Percentiles rank a stretch among this genome's conserved stretches.
phyloP scores from a whole-genome alignment of 1,284 basidiomycete species.

The Irpex sp. region DNA sequence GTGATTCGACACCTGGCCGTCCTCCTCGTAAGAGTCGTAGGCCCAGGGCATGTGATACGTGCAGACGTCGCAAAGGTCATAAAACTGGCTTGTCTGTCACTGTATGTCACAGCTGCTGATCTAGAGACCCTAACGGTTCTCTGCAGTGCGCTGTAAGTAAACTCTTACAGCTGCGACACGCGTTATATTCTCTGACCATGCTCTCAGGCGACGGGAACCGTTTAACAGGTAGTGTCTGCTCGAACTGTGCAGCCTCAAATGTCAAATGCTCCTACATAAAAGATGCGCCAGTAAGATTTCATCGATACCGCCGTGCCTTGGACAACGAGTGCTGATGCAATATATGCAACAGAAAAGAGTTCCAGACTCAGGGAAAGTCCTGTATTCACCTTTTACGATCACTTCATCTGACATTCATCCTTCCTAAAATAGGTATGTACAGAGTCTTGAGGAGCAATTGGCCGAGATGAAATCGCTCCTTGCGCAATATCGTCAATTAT shows the following conservation, averaged over 20 bases:
- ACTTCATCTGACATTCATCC: not conserved
- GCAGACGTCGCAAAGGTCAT: not conserved
- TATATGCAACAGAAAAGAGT: not conserved
- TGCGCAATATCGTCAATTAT: not conserved
- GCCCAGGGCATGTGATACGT: not conserved
- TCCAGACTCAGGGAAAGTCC: not conserved
- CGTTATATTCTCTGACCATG: not conserved
- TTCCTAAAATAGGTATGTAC: not conserved
- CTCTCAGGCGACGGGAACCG: not conserved
- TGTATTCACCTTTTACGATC: not conserved
- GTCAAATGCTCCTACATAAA: not conserved
- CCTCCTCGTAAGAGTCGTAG: not conserved
- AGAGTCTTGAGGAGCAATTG: not conserved
- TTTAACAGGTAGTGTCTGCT: not conserved
- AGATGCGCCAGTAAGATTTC: not conserved
- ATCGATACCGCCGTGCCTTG: not conserved
- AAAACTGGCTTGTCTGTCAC: not conserved
- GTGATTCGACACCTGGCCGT: not conserved
- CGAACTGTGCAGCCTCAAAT: not conserved
- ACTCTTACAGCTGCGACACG: not conserved
- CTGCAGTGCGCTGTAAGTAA: not conserved
- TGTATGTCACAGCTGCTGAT: not conserved
- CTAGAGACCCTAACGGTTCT: not conserved
- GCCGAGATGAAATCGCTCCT: not conserved
- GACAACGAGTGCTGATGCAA: not conserved